These are phyloP conservation scores for Hyaloperonospora brassicae DNA, from an alignment of 352 stramenopile species.

Conservation along the genomic window DNA sequence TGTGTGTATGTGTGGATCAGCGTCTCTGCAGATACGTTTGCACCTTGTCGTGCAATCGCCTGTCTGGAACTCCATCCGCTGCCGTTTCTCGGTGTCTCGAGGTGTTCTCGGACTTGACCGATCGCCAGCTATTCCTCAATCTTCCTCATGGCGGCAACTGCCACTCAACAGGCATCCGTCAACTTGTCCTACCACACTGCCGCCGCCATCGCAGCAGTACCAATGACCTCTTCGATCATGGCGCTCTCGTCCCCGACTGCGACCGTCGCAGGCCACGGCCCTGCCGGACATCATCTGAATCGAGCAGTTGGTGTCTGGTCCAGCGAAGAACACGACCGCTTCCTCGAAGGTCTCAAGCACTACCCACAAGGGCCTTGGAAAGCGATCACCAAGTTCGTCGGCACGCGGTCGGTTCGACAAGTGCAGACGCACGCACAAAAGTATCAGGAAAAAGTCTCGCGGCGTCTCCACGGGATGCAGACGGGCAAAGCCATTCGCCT, in stretches of 20 bases:
- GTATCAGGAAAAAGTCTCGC: constrained; percentile 69
- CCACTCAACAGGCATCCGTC: constrained; percentile 3
- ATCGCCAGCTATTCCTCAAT: constrained; percentile 20
- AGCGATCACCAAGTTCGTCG: constrained; percentile 35
- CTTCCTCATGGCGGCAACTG: constrained; percentile 15
- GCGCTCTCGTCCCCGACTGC: neutral
- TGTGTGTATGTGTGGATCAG: constrained; percentile 6
- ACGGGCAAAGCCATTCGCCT: constrained; percentile 43
- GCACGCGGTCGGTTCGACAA: constrained; percentile 49
- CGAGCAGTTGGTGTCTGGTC: constrained; percentile 42
- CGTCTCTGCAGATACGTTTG: constrained; percentile 17
- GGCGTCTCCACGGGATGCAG: constrained; percentile 47
- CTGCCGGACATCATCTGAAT: constrained; percentile 2
- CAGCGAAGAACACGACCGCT: constrained; percentile 49
- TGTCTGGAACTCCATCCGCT: constrained; percentile 18
- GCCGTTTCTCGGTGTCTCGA: constrained; percentile 1
- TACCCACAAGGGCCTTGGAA: constrained; percentile 49
- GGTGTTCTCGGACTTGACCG: neutral
- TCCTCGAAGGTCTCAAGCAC: constrained; percentile 41
- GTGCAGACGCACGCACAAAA: constrained; percentile 60
- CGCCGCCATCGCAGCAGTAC: neutral
- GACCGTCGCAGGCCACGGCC: constrained; percentile 1
- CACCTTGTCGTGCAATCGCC: constrained; percentile 1
- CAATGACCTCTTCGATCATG: neutral
- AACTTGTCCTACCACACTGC: neutral